Evolutionary conservation across 2,329 filamentous ascomycete species (phyloP).

Genomic region (Colletotrichum neosansevieriae): DNA sequence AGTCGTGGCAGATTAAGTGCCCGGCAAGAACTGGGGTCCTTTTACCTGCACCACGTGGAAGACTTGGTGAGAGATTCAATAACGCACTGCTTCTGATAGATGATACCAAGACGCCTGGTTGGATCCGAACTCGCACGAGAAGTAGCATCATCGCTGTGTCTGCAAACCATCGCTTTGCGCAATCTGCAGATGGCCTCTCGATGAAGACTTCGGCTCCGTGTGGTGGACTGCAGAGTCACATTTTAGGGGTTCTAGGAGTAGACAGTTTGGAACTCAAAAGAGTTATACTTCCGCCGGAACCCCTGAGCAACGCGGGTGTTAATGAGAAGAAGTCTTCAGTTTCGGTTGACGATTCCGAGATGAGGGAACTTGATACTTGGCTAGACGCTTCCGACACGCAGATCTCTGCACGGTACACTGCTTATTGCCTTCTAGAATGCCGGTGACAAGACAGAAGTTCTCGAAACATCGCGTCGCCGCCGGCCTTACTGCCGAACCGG

Average conservation of each 20-base stretch:
- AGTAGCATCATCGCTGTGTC: constrained; percentile 12
- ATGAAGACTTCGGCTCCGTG: background rate
- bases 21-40: constrained; percentile 18
- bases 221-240: background rate
- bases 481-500: background rate
- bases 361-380: constrained; percentile 11
- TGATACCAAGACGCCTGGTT: constrained; percentile 2
- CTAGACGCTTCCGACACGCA: constrained; percentile 23
- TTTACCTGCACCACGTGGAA: constrained; percentile 30
- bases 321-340: background rate
- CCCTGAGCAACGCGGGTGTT: constrained; percentile 3
- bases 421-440: background rate
- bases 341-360: constrained; percentile 17
- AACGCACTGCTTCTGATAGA: constrained; percentile 22
- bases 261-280: background rate
- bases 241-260: background rate
- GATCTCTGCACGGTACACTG: constrained; percentile 21
- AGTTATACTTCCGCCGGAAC: constrained; percentile 1
- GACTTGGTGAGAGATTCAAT: constrained; percentile 1
- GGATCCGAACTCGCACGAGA: background rate
- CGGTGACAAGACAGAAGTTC: background rate
- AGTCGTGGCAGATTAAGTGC: constrained; percentile 15
- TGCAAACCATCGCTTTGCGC: constrained; percentile 1
- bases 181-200: constrained; percentile 16
- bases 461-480: background rate